Conservation (phyloP, 1,284 basidiomycete species). For the Fomitiporia mediterranea region DNA sequence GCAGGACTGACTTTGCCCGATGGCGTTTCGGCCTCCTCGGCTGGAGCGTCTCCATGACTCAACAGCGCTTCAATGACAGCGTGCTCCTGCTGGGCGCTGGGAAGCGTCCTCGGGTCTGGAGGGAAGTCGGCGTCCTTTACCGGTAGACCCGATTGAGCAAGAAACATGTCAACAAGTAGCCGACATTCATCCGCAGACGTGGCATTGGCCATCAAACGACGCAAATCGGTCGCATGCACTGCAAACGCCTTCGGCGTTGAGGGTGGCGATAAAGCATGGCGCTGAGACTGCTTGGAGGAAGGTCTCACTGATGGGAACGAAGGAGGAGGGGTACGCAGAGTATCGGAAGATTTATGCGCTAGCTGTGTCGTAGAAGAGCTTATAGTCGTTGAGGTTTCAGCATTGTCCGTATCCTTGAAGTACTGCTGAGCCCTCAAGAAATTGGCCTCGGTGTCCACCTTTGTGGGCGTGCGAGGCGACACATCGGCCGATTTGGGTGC, state of each 20-base stretch:
- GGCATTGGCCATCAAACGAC: slow-evolving; percentile 63
- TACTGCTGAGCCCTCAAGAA: background rate
- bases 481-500: slow-evolving; percentile 9
- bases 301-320: background rate
- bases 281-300: slow-evolving; percentile 12
- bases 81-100: slow-evolving; percentile 12
- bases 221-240: slow-evolving; percentile 57
- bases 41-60: slow-evolving; percentile 6
- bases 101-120: background rate
- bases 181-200: slow-evolving; percentile 80
- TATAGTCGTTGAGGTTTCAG: background rate
- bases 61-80: slow-evolving; percentile 16
- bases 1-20: background rate
- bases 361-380: background rate
- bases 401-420: background rate
- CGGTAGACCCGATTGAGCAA: slow-evolving; percentile 53
- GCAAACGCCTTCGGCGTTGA: slow-evolving; percentile 25
- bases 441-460: slow-evolving; percentile 8
- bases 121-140: slow-evolving; percentile 11
- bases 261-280: slow-evolving; percentile 18
- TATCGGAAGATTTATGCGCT: background rate
- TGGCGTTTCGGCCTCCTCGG: slow-evolving; percentile 1
- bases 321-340: slow-evolving; percentile 1
- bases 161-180: slow-evolving; percentile 75
- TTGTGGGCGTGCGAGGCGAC: slow-evolving; percentile 16